Base-by-base conservation (phyloP, 129 eudicot genomes). In the Apium graveolens region DNA sequence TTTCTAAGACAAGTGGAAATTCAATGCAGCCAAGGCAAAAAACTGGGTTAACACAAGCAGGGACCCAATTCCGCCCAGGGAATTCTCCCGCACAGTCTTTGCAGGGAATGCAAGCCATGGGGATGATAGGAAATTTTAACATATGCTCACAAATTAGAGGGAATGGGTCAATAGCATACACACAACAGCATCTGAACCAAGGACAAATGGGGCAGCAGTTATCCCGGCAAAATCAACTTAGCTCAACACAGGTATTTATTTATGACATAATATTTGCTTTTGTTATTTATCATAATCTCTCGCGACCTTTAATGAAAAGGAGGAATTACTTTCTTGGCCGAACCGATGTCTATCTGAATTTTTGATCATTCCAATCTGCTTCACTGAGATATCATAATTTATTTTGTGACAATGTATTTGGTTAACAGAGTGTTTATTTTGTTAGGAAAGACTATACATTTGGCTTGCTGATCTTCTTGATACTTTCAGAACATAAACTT, bases 41-140 rank as follows among this genome's bases (percentile, higher is more conserved):
- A 85, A 80, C 94, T 4, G 91, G 86, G 32, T 80, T 87, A 75
- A 87, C 86, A 75, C 98, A 91, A 82, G 93, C 90, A 82, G 96
- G 92, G 60, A 80, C 97, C 44, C 98, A 94, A 74, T 88, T 89
- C 78, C 93, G 86, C 85, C 82, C 88, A 5, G 94, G 97, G 75
- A 93, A 83, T 82, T 82, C 97, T 76, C 82, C 89, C 0, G 97
- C 90, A 12, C 96, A 94, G 80, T 83, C 97, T 27, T 44, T 89
- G 80, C 95, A 85, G 80, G 97, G 97, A 86, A 89, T 91, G 85
- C 98, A 89, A 74, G 87, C 91, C 85, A 82, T 89, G 87, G 91
- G 92, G 76, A 91, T 88, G 84, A 85, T 91, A 91, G 73, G 85
- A 1, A 73, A 90, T 68, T 86, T 83, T 79, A 87, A 81, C 79